phyloP scores from a whole-genome alignment of 2,329 filamentous ascomycete species.

The Tolypocladium tropicale region DNA sequence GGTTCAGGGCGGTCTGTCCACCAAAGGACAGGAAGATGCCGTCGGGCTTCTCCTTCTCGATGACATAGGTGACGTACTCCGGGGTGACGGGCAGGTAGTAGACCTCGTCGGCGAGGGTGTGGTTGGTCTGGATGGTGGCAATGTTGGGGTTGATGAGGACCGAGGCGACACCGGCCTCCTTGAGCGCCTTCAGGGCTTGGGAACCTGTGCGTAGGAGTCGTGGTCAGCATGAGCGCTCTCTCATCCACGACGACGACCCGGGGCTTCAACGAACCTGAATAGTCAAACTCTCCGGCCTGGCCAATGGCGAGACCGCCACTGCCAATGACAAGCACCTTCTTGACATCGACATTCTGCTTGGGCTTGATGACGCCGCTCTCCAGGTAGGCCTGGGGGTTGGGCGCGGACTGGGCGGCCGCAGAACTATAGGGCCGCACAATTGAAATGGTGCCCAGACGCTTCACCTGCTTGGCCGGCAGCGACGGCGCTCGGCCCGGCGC shows the following conservation, averaged over 20 bases:
- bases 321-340: constrained; percentile 95
- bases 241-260: background rate
- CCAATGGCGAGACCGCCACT: constrained; percentile 93
- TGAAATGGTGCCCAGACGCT: constrained; percentile 38
- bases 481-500: constrained; percentile 19
- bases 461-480: constrained; percentile 19
- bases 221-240: background rate
- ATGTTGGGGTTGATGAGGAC: constrained; percentile 98
- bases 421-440: constrained; percentile 30
- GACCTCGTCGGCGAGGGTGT: constrained; percentile 90
- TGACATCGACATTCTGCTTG: constrained; percentile 72
- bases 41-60: constrained; percentile 90
- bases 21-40: constrained; percentile 96
- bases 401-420: constrained; percentile 53
- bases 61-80: constrained; percentile 96
- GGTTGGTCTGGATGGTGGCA: constrained; percentile 94
- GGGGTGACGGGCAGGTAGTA: constrained; percentile 97
- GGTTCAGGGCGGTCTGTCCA: constrained; percentile 91
- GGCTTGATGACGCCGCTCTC: constrained; percentile 80
- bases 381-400: constrained; percentile 78
- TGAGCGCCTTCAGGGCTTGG: constrained; percentile 92
- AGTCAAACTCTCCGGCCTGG: constrained; percentile 96
- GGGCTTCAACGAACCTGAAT: constrained; percentile 65
- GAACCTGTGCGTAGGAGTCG: constrained; percentile 49
- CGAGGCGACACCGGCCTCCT: constrained; percentile 84